Evolutionary conservation across 345 rosid species (phyloP), one percentile per base, ranked within the genome.

Genomic region (Litchi chinensis): DNA sequence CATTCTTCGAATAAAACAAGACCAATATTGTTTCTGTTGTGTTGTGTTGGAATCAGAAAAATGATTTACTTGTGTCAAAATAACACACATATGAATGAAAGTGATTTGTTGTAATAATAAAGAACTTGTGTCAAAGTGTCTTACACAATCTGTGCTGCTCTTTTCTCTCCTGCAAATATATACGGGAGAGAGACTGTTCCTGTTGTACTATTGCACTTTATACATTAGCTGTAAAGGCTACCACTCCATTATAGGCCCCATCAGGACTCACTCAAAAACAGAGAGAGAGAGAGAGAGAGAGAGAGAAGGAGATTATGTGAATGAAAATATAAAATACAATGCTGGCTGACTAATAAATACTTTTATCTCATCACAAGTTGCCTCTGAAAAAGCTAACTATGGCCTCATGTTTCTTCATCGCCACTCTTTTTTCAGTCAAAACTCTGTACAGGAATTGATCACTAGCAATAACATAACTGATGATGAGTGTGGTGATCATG

Each of bases 211-310:
- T n/a, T 39, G 43, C 77, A 43, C 68, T 74, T 74, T 62, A 62
- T 41, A 63, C 60, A 21, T 57, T 43, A 74, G 69, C 77, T 63
- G 77, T 74, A 63, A 74, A 74, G 54, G 15, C 24, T 4, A 5
- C 52, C 0, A 39, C 46, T n/a, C 37, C 22, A 32, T 32, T 28
- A 28, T 72, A 24, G 50, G 50, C 28, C 37, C 56, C 6, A 12
- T 24, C 39, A 60, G 12, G 63, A 39, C 16, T 0, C 16, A 19
- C 37, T 32, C 37, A 32, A 32, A 32, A 32, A n/a, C n/a, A n/a
- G n/a, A n/a, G 1, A 28, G 1, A 28, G 32, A 2, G 2, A 28
- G 32, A 2, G 32, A 28, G 32, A 0, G 4, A 57, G 44, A 28
- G 37, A 56, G 37, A 37, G 65, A 32, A 39, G 10, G 52, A 37